A percentile compares a stretch with the other conserved stretches of the same genome.
phyloP scores from a whole-genome alignment of 23 red algal genomes.

The Gracilaria vermiculophylla region DNA sequence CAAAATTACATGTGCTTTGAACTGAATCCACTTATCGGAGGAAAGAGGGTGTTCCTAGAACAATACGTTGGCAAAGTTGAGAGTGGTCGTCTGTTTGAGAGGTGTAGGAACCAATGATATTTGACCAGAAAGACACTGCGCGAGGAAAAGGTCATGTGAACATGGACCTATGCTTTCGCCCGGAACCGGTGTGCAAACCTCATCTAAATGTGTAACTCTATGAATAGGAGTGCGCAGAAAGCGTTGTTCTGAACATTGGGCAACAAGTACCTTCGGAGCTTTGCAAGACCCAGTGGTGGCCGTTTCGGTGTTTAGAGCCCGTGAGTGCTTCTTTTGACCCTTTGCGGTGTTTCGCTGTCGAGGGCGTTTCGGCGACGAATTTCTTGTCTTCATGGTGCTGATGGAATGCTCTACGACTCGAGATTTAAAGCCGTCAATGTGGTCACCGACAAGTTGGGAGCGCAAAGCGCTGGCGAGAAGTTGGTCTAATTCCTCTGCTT shows the following conservation, averaged over 20 bases:
- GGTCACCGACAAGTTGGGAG: background rate
- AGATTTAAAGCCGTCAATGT: background rate
- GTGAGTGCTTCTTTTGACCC: background rate
- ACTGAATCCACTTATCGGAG: background rate
- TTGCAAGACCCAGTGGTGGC: background rate
- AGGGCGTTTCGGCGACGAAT: background rate
- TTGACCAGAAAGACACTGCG: background rate
- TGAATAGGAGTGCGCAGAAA: background rate
- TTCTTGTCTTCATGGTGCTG: background rate
- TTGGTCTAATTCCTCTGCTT: constrained; percentile 25
- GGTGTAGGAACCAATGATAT: background rate
- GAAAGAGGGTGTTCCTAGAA: background rate
- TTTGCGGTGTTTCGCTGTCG: background rate
- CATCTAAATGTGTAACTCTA: background rate
- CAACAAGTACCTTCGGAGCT: background rate
- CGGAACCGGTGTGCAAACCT: background rate
- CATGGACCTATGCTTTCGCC: constrained; percentile 25
- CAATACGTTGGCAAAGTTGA: constrained; percentile 11
- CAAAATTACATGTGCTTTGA: background rate
- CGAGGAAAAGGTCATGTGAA: background rate
- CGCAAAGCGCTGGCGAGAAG: constrained; percentile 6
- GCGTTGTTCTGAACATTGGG: background rate
- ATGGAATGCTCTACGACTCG: background rate
- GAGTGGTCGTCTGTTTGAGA: constrained; percentile 19
- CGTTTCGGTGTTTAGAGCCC: background rate